These are phyloP conservation scores for Pseudogymnoascus sp. DNA, from an alignment of 2,329 filamentous ascomycete genomes.

Conservation along the genomic window DNA sequence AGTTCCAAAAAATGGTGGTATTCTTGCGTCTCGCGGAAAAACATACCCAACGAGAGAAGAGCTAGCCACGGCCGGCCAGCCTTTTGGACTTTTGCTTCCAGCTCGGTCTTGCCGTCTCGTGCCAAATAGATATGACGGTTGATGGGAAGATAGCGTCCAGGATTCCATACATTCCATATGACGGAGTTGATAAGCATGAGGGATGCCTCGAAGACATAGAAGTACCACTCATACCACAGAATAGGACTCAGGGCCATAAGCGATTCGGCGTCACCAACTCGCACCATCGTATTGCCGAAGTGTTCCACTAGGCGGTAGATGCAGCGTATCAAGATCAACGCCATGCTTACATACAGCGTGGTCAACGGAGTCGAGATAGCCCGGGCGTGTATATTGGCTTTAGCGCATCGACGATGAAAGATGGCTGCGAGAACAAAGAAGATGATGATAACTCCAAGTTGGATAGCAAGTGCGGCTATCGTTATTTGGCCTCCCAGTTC, in stretches of 20 bases:
- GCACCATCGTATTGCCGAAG: conserved; percentile 38
- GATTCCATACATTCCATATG: conserved; percentile 43
- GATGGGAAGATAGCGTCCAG: conserved; percentile 40
- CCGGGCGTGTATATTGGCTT: conserved; percentile 15
- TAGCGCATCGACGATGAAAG: conserved; percentile 39
- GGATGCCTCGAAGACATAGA: conserved; percentile 46
- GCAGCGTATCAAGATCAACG: conserved; percentile 43
- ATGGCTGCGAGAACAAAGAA: conserved; percentile 40
- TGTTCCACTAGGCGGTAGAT: conserved; percentile 50
- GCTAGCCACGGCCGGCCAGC: conserved; percentile 30
- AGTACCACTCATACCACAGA: conserved; percentile 47
- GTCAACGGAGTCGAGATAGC: conserved; percentile 31
- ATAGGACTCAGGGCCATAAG: conserved; percentile 33
- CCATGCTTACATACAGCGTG: conserved; percentile 42
- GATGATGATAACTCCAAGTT: conserved; percentile 41
- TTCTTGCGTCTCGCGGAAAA: conserved; percentile 12
- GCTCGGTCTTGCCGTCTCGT: conserved; percentile 39
- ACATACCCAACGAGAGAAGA: conserved; percentile 14
- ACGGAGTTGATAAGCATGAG: conserved; percentile 43
- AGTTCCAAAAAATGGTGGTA: conserved; percentile 1
- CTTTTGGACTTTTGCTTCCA: conserved; percentile 39
- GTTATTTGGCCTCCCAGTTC: conserved; percentile 37
- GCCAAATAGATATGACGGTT: conserved; percentile 40
- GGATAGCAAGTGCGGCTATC: conserved; percentile 42
- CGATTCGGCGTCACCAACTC: conserved; percentile 32